These are phyloP conservation scores for Rhynchosporium agropyri DNA, from an alignment of 2,329 filamentous ascomycete genomes.

Conservation along the genomic window DNA sequence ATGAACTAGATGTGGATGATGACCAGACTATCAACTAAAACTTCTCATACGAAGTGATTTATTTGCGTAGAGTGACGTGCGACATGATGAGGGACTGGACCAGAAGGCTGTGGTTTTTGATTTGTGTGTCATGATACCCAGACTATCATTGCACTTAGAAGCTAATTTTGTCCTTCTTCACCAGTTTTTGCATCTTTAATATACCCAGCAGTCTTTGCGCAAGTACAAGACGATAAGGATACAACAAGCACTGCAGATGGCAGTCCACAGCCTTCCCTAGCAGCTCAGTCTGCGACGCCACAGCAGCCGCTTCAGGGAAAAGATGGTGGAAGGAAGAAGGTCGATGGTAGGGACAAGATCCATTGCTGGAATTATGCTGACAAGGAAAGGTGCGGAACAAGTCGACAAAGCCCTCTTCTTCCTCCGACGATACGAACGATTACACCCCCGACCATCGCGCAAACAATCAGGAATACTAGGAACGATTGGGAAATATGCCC, in stretches of 20 bases:
- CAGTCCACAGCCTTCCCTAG: constrained; percentile 36
- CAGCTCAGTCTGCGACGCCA: constrained; percentile 34
- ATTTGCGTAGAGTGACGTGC: constrained; percentile 22
- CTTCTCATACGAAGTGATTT: constrained; percentile 38
- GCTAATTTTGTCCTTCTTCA: constrained; percentile 14
- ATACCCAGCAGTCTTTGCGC: constrained; percentile 30
- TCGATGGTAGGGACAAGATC: constrained; percentile 33
- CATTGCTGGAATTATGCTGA: constrained; percentile 28
- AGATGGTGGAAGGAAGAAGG: constrained; percentile 30
- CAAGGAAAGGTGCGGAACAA: constrained; percentile 38
- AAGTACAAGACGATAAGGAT: constrained; percentile 31
- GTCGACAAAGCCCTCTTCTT: constrained; percentile 44
- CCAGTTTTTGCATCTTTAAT: constrained; percentile 39
- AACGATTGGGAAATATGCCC: constrained; percentile 61
- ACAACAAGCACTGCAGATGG: constrained; percentile 31
- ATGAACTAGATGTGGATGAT: constrained; percentile 33
- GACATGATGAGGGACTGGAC: constrained; percentile 40
- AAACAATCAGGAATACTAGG: constrained; percentile 62
- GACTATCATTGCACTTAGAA: constrained; percentile 2
- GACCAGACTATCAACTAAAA: constrained; percentile 29
- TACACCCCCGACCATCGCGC: constrained; percentile 39
- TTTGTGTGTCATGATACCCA: constrained; percentile 36
- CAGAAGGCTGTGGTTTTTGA: constrained; percentile 40
- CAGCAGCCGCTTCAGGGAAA: constrained; percentile 37
- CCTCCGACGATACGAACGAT: constrained; percentile 41